These are phyloP conservation scores for Paraphoma chrysanthemicola DNA, from an alignment of 2,329 filamentous ascomycete species.

Conservation along the genomic window DNA sequence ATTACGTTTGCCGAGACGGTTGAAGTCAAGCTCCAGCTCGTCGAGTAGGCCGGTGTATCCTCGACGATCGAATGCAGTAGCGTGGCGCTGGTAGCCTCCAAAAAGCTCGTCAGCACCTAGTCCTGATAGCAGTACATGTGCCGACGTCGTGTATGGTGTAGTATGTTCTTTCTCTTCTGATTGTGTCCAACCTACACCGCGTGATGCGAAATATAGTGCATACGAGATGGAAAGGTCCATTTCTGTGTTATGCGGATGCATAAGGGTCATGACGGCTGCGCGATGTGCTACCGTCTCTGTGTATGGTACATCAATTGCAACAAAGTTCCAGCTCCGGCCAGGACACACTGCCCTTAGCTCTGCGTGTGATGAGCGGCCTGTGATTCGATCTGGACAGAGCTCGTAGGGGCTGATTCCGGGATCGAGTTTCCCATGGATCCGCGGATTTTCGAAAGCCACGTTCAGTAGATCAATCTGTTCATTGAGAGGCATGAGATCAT, in stretches of 20 bases:
- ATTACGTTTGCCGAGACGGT: conserved; percentile 89
- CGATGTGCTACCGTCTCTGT: conserved; percentile 74
- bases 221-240: conserved; percentile 97
- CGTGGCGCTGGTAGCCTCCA: conserved; percentile 87
- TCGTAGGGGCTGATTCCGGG: conserved; percentile 67
- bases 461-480: conserved; percentile 89
- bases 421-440: conserved; percentile 55
- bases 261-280: conserved; percentile 73
- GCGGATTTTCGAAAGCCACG: conserved; percentile 95
- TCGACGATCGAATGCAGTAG: conserved; percentile 72
- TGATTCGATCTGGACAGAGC: conserved; percentile 87
- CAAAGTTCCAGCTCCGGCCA: conserved; percentile 78
- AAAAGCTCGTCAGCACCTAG: conserved; percentile 96
- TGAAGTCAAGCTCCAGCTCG: conserved; percentile 85
- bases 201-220: conserved; percentile 93
- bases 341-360: conserved; percentile 77
- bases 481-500: conserved; percentile 73
- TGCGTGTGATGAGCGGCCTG: conserved; percentile 78
- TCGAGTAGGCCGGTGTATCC: conserved; percentile 76
- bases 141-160: conserved; percentile 68
- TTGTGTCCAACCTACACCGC: conserved; percentile 66
- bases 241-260: conserved; percentile 93
- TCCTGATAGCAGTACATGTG: conserved; percentile 87
- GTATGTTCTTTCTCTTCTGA: conserved; percentile 32
- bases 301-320: conserved; percentile 86